Conservation (phyloP, 1,284 basidiomycete genomes). For the Gymnopus androsaceus region DNA sequence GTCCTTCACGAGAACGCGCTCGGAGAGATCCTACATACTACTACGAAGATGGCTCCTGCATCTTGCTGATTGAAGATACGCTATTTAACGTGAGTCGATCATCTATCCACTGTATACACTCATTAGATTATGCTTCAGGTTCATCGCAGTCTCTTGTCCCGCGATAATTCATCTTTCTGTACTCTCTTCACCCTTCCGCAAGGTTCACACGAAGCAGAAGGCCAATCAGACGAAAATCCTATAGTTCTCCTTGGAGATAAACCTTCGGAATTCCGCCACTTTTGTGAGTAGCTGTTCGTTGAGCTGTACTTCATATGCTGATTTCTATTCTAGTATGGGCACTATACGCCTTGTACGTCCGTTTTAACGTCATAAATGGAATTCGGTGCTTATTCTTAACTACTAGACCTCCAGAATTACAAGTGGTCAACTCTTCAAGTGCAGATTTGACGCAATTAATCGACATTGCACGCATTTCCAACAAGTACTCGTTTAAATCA, state of each 20-base stretch:
- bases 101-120: background rate
- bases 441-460: constrained; percentile 58
- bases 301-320: background rate
- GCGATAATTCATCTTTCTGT: constrained; percentile 62
- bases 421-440: constrained; percentile 42
- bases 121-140: constrained; percentile 42
- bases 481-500: constrained; percentile 71
- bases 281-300: constrained; percentile 29
- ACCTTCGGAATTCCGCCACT: constrained; percentile 61
- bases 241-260: constrained; percentile 62
- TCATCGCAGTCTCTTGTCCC: constrained; percentile 62
- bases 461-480: constrained; percentile 60
- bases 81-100: constrained; percentile 58
- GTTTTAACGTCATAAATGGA: background rate
- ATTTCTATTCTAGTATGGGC: constrained; percentile 46
- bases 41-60: constrained; percentile 62
- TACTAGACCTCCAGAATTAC: constrained; percentile 59
- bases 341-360: constrained; percentile 47
- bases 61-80: constrained; percentile 57
- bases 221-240: constrained; percentile 62
- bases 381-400: constrained; percentile 8
- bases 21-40: constrained; percentile 39
- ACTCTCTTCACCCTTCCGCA: constrained; percentile 66
- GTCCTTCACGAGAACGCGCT: background rate
- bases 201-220: constrained; percentile 49